Conservation (phyloP, 2,329 filamentous ascomycete genomes). For the Aspergillus transmontanensis region DNA sequence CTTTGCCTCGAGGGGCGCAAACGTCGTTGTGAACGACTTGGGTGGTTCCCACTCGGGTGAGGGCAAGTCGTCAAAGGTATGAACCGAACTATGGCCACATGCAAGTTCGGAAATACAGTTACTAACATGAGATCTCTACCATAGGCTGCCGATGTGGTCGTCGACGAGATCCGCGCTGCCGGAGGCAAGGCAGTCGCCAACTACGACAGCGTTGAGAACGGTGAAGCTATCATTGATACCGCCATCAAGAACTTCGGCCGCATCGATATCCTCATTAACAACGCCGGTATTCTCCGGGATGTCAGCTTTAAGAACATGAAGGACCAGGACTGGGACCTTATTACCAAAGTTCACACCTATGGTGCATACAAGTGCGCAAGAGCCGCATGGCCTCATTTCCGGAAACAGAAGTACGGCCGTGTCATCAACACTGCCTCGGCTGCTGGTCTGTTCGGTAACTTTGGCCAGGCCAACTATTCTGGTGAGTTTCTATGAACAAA, state of each 20-base stretch:
- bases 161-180: slow-evolving; percentile 64
- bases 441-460: slow-evolving; percentile 91
- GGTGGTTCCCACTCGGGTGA: slow-evolving; percentile 93
- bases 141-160: slow-evolving; percentile 64
- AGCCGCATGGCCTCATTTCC: slow-evolving; percentile 95
- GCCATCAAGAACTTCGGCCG: slow-evolving; percentile 59
- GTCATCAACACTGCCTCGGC: slow-evolving; percentile 98
- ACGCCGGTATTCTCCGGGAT: slow-evolving; percentile 92
- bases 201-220: slow-evolving; percentile 83
- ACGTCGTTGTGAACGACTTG: slow-evolving; percentile 94
- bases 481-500: slow-evolving; percentile 44
- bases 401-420: slow-evolving; percentile 97
- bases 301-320: slow-evolving; percentile 99
- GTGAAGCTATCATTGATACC: slow-evolving; percentile 84
- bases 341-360: slow-evolving; percentile 88
- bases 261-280: slow-evolving; percentile 95
- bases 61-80: slow-evolving; percentile 81
- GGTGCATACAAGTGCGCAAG: slow-evolving; percentile 94
- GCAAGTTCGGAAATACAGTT: slow-evolving; percentile 61
- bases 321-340: slow-evolving; percentile 94
- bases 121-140: slow-evolving; percentile 17
- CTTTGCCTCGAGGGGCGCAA: slow-evolving; percentile 89
- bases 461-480: slow-evolving; percentile 95
- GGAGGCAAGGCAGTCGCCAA: slow-evolving; percentile 97
- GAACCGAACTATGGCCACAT: slow-evolving; percentile 7